phyloP scores from a whole-genome alignment of 306 rosid genomes.

The Arachis stenosperma region DNA sequence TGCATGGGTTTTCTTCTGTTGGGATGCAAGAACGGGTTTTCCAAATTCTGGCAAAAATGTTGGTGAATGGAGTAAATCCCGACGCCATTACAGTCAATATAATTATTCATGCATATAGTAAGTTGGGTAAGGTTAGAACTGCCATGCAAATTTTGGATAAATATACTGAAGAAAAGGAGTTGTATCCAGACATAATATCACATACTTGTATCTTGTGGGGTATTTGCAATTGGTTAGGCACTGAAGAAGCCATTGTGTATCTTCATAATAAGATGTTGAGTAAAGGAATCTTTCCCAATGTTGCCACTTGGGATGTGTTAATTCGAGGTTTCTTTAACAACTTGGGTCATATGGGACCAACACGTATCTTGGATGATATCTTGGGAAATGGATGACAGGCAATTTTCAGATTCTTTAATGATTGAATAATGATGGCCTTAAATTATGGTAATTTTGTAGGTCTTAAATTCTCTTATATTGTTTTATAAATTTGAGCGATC shows the following conservation, averaged over 20 bases:
- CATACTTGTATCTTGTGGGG: constrained; percentile 77
- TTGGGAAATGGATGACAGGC: constrained; percentile 45
- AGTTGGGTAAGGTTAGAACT: constrained; percentile 63
- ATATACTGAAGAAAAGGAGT: constrained; percentile 48
- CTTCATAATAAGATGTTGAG: constrained; percentile 70
- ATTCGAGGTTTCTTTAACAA: constrained; percentile 72
- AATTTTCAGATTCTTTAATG: constrained; percentile 16
- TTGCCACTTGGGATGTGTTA: constrained; percentile 72
- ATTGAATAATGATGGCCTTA: background rate
- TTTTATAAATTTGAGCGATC: constrained; percentile 35
- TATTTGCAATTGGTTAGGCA: constrained; percentile 58
- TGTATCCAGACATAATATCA: constrained; percentile 71
- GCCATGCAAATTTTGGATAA: constrained; percentile 62
- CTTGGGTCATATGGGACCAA: constrained; percentile 83
- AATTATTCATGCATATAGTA: constrained; percentile 59
- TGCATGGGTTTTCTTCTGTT: constrained; percentile 65
- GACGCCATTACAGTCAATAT: constrained; percentile 66
- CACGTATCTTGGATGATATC: constrained; percentile 70
- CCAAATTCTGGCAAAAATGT: constrained; percentile 71
- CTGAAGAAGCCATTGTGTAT: constrained; percentile 67
- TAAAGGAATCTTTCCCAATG: constrained; percentile 65
- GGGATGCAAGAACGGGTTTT: constrained; percentile 63
- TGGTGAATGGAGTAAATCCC: constrained; percentile 60
- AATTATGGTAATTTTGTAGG: constrained; percentile 5
- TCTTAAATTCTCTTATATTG: constrained; percentile 15